A percentile compares a stretch with the other conserved stretches of the same genome.
phyloP scores from a whole-genome alignment of 2,329 filamentous ascomycete species.

The Cephalotrichum gorgonifer region DNA sequence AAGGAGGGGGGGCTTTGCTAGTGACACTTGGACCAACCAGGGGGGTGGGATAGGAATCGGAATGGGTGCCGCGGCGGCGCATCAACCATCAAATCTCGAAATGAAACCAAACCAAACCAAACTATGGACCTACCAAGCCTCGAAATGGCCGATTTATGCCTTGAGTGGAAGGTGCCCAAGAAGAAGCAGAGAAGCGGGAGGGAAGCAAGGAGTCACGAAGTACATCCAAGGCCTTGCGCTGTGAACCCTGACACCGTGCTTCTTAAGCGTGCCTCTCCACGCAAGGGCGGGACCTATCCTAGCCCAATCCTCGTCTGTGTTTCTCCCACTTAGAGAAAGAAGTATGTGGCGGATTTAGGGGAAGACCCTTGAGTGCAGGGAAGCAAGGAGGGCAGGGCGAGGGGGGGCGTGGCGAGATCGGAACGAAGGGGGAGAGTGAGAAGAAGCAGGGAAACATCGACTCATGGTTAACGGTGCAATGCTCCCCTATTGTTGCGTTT shows the following conservation, averaged over 20 bases:
- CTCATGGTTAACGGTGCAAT: neutral
- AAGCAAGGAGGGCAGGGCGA: neutral
- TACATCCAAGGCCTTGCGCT: neutral
- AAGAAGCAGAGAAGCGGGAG: neutral
- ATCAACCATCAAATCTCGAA: constrained; percentile 5
- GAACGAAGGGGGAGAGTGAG: neutral
- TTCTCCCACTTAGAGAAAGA: too few species aligned
- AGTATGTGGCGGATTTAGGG: neutral
- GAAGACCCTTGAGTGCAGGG: neutral
- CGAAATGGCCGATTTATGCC: neutral
- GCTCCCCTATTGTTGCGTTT: constrained; percentile 4
- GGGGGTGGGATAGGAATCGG: neutral
- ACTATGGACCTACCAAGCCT: constrained; percentile 2
- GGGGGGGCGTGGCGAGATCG: neutral
- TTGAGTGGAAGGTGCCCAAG: neutral
- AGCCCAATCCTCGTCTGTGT: too few species aligned
- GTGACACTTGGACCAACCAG: constrained; percentile 6
- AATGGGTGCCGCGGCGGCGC: neutral
- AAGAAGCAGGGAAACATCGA: neutral
- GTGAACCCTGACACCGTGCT: neutral
- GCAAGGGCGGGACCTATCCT: too few species aligned
- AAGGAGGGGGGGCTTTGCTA: neutral
- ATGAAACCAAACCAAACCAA: constrained; percentile 5
- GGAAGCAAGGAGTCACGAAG: neutral
- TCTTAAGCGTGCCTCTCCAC: neutral